These are phyloP conservation scores for Mallotus japonicus DNA, from an alignment of 441 rosid genomes.

Conservation along the genomic window DNA sequence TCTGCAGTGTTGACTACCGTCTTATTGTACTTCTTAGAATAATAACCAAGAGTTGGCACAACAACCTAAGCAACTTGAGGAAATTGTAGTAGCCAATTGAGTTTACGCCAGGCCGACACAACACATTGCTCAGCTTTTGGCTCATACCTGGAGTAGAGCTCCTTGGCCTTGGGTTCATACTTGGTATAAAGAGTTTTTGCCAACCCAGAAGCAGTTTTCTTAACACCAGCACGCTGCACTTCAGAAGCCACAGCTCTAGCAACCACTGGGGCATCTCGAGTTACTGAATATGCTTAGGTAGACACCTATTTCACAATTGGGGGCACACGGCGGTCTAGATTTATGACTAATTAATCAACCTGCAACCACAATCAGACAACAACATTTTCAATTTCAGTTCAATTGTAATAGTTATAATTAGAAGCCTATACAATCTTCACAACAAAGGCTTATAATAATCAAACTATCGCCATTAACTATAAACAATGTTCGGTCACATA, in stretches of 20 bases:
- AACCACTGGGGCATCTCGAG: constrained; percentile 64
- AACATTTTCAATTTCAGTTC: not conserved
- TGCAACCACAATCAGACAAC: constrained; percentile 20
- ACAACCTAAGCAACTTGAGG: constrained; percentile 71
- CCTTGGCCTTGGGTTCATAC: constrained; percentile 80
- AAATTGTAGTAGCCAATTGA: constrained; percentile 77
- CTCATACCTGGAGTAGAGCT: constrained; percentile 70
- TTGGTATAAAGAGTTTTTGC: constrained; percentile 68
- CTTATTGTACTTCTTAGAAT: constrained; percentile 76
- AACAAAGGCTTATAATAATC: not conserved
- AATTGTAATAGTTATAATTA: not conserved
- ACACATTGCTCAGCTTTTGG: constrained; percentile 86
- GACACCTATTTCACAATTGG: constrained; percentile 71
- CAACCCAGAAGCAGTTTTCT: constrained; percentile 63
- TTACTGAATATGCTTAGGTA: constrained; percentile 57
- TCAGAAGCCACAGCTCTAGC: constrained; percentile 69
- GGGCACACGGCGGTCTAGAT: constrained; percentile 62
- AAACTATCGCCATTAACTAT: too few species aligned
- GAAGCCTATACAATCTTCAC: not conserved
- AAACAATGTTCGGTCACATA: too few species aligned
- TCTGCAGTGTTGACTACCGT: constrained; percentile 62
- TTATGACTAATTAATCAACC: constrained; percentile 69
- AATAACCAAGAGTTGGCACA: constrained; percentile 77
- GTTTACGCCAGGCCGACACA: constrained; percentile 73
- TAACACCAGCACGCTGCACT: constrained; percentile 65